Evolutionary conservation across 164 flowering plant genomes (phyloP), one percentile per base, ranked within the genome.

Genomic region (Piper longum): DNA sequence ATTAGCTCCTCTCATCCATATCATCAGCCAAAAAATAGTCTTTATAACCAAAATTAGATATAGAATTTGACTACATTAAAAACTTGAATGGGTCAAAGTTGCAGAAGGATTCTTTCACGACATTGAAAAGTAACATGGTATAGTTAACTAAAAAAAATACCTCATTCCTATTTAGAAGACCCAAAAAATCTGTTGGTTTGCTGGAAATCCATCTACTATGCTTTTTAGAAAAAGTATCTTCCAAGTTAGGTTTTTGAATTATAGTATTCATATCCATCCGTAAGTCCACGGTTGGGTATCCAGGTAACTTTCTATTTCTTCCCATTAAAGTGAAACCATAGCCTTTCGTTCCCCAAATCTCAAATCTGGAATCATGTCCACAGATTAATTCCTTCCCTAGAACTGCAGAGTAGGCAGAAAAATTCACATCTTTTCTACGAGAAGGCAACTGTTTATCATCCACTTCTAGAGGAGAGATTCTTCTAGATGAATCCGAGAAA

Each of bases 331-430:
- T 85, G 64, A 80, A 65, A 71, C 69, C 78, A 71, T 88, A 88
- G 13, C 99, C 97, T 69, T 85, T 88, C 8, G 95, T 95, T 42
- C 89, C 89, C 95, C 88, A 87, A 14, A 95, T 80, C 63, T 95
- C 99, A 80, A 85, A 91, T 74, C 89, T 80, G 12, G 97, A 82
- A 71, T 91, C 99, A 44, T 71, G 78, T 69, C 78, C 56, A 71
- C 99, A 95, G 45, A 87, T 64, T 78, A 91, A 67, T 41, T 88
- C 88, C 76, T 88, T 88, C 62, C 86, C 87, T 17, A 73, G 70
- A 58, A 95, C 97, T 8, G 86, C 74, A 58, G 99, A 95, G 72
- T 87, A 91, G 41, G 76, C 41, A 59, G 96, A 95, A 77, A 91
- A 95, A 71, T 88, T 91, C 52, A 95, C 83, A 76, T 91, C 97